phyloP scores from a whole-genome alignment of 2,329 filamentous ascomycete species.

The Pseudocercospora crystallina region DNA sequence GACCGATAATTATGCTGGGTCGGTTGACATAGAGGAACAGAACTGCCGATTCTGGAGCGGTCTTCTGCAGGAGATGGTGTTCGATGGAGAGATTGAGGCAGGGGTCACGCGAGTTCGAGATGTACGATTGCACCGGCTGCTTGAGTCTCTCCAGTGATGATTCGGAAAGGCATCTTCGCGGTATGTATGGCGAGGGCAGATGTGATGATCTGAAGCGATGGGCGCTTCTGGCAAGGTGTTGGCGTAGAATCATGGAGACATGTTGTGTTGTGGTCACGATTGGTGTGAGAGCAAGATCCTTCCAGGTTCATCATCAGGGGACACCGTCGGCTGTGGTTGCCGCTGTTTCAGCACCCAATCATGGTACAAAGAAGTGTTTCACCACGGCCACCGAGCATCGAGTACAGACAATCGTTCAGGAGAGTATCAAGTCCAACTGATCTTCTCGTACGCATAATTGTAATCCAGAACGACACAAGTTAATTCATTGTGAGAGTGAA shows the following conservation, averaged over 20 bases:
- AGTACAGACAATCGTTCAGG: no score
- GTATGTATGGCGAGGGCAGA: not conserved
- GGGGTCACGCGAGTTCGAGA: constrained; percentile 63
- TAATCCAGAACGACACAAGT: no score
- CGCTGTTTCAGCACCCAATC: no score
- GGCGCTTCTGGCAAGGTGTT: constrained; percentile 26
- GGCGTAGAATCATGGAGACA: constrained; percentile 32
- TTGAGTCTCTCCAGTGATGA: constrained; percentile 23
- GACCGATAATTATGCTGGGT: constrained; percentile 85
- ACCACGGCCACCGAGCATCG: no score
- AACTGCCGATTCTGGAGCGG: constrained; percentile 69
- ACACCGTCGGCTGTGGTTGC: no score
- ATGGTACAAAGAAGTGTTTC: no score
- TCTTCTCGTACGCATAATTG: no score
- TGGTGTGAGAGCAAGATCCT: constrained; percentile 7
- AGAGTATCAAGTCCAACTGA: no score
- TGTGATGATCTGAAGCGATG: constrained; percentile 3
- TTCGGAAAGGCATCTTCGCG: constrained; percentile 28
- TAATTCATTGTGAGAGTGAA: no score
- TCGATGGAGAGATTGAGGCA: constrained; percentile 93
- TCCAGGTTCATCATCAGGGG: no score
- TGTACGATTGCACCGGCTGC: constrained; percentile 45
- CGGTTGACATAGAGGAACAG: constrained; percentile 86
- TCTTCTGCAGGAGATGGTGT: constrained; percentile 78
- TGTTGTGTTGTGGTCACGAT: constrained; percentile 12